Conservation (phyloP, 805 yeast genomes). For the Candida railenensis region DNA sequence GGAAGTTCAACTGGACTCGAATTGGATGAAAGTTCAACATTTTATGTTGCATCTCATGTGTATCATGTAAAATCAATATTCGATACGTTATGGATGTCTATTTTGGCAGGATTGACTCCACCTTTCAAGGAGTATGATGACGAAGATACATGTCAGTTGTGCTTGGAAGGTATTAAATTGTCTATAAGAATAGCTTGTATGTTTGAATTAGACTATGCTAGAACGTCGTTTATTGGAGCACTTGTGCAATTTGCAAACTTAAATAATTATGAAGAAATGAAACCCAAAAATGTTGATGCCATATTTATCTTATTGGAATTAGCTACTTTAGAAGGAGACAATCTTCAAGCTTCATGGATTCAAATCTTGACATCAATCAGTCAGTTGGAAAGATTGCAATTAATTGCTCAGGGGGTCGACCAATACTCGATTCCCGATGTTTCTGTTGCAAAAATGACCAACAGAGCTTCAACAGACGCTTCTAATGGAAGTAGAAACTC, state of each 20-base stretch:
- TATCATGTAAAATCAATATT: constrained; percentile 92
- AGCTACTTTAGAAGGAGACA: constrained; percentile 78
- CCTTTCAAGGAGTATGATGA: constrained; percentile 90
- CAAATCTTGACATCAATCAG: constrained; percentile 80
- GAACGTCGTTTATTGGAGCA: constrained; percentile 87
- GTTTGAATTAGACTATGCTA: constrained; percentile 80
- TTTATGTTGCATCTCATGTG: constrained; percentile 79
- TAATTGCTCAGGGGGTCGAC: constrained; percentile 84
- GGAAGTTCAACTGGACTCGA: constrained; percentile 15
- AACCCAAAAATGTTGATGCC: constrained; percentile 78
- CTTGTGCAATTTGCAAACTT: constrained; percentile 83
- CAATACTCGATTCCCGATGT: constrained; percentile 86
- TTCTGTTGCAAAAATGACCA: constrained; percentile 60
- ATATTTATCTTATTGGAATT: constrained; percentile 69
- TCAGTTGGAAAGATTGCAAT: constrained; percentile 86
- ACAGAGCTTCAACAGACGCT: constrained; percentile 50
- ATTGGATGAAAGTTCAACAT: constrained; percentile 37
- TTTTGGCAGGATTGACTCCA: constrained; percentile 90
- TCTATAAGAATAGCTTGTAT: constrained; percentile 81
- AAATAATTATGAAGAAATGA: constrained; percentile 75
- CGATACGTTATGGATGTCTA: constrained; percentile 95
- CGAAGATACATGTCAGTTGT: constrained; percentile 59
- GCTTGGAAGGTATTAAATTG: constrained; percentile 83
- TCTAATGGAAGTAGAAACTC: constrained; percentile 32
- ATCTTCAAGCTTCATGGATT: constrained; percentile 72